Percentiles rank a stretch among this genome's conserved stretches.
Evolutionary conservation across 2,329 filamentous ascomycete genomes (phyloP).

Genomic region (Stenocarpella maydis): DNA sequence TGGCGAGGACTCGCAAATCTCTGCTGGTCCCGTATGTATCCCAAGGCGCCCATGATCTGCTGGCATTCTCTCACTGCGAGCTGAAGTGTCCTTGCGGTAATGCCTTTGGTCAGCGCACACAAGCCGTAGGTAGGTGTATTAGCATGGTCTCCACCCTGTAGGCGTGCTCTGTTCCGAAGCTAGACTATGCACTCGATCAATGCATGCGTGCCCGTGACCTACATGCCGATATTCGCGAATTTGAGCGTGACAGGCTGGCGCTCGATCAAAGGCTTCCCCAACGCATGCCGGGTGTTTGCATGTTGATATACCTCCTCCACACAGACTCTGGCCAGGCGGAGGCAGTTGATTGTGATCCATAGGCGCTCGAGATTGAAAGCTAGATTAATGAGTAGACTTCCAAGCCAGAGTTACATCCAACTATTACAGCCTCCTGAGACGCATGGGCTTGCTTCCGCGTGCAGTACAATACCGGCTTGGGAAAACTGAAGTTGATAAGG

Average conservation of each 20-base stretch:
- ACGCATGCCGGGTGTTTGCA: conserved; percentile 57
- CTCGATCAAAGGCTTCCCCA: conserved; percentile 55
- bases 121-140: neutral
- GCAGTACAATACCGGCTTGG: too few species aligned
- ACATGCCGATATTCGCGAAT: conserved; percentile 49
- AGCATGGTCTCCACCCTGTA: neutral
- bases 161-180: neutral
- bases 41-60: conserved; percentile 55
- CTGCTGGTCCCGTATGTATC: conserved; percentile 54
- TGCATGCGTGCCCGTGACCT: neutral
- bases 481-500: too few species aligned
- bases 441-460: too few species aligned
- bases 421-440: too few species aligned
- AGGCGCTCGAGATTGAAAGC: conserved; percentile 66
- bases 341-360: conserved; percentile 59
- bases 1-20: conserved; percentile 55
- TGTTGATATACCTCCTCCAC: conserved; percentile 57
- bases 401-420: too few species aligned
- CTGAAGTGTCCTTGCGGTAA: conserved; percentile 8
- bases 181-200: conserved; percentile 1
- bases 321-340: conserved; percentile 62
- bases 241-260: conserved; percentile 52
- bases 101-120: conserved; percentile 13
- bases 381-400: conserved; percentile 42
- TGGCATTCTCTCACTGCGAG: conserved; percentile 52